A percentile compares a stretch with the other conserved stretches of the same genome.
Conservation (phyloP, 352 stramenopile species). For the Phytopythium chamaehyphon region DNA sequence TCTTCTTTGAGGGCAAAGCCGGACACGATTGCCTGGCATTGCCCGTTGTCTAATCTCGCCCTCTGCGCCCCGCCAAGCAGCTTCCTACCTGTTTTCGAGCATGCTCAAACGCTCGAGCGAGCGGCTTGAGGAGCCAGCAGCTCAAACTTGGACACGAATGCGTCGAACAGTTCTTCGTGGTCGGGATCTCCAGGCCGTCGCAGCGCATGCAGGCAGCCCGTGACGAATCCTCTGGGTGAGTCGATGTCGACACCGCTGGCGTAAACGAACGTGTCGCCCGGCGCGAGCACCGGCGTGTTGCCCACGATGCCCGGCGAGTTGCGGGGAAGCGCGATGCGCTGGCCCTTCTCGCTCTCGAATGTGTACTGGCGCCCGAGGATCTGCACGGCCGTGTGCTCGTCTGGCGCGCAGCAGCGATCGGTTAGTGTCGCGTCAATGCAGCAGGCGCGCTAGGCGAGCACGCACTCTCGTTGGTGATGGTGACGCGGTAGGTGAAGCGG, state of each 20-base stretch:
- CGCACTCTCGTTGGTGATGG: slow-evolving; percentile 74
- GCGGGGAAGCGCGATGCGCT: slow-evolving; percentile 50
- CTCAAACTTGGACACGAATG: slow-evolving; percentile 60
- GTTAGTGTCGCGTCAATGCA: not conserved
- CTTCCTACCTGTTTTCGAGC: not conserved
- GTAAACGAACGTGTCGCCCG: slow-evolving; percentile 79
- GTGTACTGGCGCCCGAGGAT: slow-evolving; percentile 75
- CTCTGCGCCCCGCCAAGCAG: too few relatives aligned
- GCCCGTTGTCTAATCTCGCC: not conserved
- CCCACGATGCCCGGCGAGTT: slow-evolving; percentile 72
- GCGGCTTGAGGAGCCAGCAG: slow-evolving; percentile 28
- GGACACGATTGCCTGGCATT: too few relatives aligned
- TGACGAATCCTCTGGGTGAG: slow-evolving; percentile 47
- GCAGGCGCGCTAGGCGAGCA: not conserved
- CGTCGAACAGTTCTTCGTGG: slow-evolving; percentile 53
- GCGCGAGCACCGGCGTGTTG: slow-evolving; percentile 51
- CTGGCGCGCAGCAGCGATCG: slow-evolving; percentile 11
- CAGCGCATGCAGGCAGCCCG: slow-evolving; percentile 62
- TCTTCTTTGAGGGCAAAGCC: too few relatives aligned
- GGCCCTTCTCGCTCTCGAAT: slow-evolving; percentile 65
- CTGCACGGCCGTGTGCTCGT: slow-evolving; percentile 44
- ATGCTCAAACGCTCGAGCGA: slow-evolving; percentile 9
- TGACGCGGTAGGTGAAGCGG: slow-evolving; percentile 76
- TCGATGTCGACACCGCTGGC: slow-evolving; percentile 76
- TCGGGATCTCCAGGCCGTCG: slow-evolving; percentile 17